Base-by-base conservation (phyloP, 768 basidiomycete species). In the Macrolepiota albuminosa region DNA sequence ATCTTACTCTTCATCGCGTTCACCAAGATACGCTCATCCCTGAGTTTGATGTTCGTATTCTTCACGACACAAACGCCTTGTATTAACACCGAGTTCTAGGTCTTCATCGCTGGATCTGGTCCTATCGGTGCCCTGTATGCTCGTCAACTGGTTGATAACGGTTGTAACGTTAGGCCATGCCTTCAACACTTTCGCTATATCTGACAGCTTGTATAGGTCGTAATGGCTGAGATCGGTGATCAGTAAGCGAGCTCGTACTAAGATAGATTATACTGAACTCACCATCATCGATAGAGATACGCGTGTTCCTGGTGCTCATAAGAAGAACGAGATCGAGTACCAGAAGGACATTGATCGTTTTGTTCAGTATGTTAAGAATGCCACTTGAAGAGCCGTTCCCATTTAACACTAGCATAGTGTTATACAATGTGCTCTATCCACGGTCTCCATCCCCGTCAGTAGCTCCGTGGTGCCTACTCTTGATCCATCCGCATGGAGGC, bases 281-380 rank as follows among this genome's bases (percentile, higher is more conserved):
- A 40, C 14, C 2, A 18, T 18, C 7, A n/a, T 31, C 1, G 16
- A 56, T 21, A 60, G 59, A 34, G 59, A 60, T 39, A 60, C 59
- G 6, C 52, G 59, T 45, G 34, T 56, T 11, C 59, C 59, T 26
- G 59, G 49, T 6, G 54, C 59, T 24, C 72, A 73, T 57, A 68
- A 73, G 68, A 73, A 73, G 65, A 73, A 73, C 45, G 68, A 69
- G 40, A 66, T 73, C n/a, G 68, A 65, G 39, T 73, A 66, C 50
- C 71, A 73, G 61, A 73, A 73, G 62, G 70, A 72, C 56, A 71
- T 72, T n/a, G 71, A 72, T 58, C 63, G 66, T 9, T 72, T 72
- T 49, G 71, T 71, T 39, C 37, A 54, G 59, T 60, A 54, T 26
- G 54, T 43, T 31, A n/a, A 29, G 26, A 7, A 31, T 26, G 10